phyloP scores from a whole-genome alignment of 352 stramenopile species.

The Phytophthora lateralis region DNA sequence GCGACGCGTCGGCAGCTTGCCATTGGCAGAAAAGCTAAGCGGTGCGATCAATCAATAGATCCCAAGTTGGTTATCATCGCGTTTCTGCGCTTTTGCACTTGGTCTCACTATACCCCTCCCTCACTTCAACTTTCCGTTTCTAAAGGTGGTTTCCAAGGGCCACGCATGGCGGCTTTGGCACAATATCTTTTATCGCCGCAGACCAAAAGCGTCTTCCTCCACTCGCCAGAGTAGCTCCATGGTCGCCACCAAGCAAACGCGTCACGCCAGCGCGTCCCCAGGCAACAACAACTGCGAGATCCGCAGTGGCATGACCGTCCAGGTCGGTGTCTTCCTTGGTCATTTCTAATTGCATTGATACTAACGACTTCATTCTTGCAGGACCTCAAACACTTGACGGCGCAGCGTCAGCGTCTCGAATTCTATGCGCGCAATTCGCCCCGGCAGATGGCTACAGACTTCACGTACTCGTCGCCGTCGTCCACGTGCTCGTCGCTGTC shows the following conservation, averaged over 20 bases:
- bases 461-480: conserved; percentile 34
- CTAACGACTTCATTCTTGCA: conserved; percentile 14
- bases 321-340: conserved; percentile 36
- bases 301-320: conserved; percentile 84
- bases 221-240: conserved; percentile 30
- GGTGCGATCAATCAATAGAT: conserved; percentile 32
- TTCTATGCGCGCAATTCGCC: conserved; percentile 66
- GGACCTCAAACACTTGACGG: conserved; percentile 84
- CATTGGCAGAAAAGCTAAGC: conserved; percentile 26
- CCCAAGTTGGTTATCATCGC: conserved; percentile 10
- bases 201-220: conserved; percentile 8
- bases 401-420: conserved; percentile 78
- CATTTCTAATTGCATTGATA: too few species aligned
- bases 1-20: neutral
- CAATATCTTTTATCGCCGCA: conserved; percentile 26
- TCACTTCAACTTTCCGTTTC: conserved; percentile 26
- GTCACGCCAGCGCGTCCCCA: conserved; percentile 10
- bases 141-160: conserved; percentile 7
- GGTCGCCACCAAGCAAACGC: conserved; percentile 47
- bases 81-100: conserved; percentile 27
- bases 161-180: conserved; percentile 13
- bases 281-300: conserved; percentile 62
- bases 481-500: conserved; percentile 42
- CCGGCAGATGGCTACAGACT: conserved; percentile 40
- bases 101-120: conserved; percentile 17